phyloP scores from a whole-genome alignment of 345 rosid species.

The Barbarea vulgaris region DNA sequence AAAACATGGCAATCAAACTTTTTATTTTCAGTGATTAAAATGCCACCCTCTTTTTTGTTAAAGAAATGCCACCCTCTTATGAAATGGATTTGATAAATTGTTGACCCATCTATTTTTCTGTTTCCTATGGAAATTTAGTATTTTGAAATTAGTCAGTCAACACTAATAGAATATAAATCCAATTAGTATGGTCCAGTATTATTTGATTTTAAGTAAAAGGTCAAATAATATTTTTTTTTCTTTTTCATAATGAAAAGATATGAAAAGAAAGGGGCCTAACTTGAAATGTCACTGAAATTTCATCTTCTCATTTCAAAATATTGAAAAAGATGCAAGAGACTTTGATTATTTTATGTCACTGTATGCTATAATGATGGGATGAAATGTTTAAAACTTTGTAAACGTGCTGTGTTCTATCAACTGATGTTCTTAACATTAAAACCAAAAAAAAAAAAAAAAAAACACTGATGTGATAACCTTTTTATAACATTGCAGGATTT shows the following conservation, averaged over 20 bases:
- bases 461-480: conserved; percentile 24
- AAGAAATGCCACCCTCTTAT: too few relatives aligned
- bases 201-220: too few relatives aligned
- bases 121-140: background rate
- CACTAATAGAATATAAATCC: background rate
- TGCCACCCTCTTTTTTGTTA: too few relatives aligned
- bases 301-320: background rate
- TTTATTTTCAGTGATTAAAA: background rate
- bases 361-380: conserved; percentile 9
- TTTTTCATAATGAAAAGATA: background rate
- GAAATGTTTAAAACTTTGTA: conserved; percentile 1
- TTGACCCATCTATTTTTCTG: background rate
- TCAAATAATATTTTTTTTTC: background rate
- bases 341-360: background rate
- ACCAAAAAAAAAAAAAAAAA: too few relatives aligned
- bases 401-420: conserved; percentile 16
- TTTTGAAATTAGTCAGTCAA: background rate
- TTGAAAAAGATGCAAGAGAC: background rate
- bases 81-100: background rate
- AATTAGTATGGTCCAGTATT: background rate
- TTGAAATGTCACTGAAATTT: background rate
- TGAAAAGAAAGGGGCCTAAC: conserved; percentile 8
- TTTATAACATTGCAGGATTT: conserved; percentile 17
- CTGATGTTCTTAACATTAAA: too few relatives aligned
- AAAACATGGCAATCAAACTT: background rate